Evolutionary conservation across 1,284 basidiomycete species (phyloP), one percentile per base, ranked within the genome.

Genomic region (Pulchroboletus neoregius): DNA sequence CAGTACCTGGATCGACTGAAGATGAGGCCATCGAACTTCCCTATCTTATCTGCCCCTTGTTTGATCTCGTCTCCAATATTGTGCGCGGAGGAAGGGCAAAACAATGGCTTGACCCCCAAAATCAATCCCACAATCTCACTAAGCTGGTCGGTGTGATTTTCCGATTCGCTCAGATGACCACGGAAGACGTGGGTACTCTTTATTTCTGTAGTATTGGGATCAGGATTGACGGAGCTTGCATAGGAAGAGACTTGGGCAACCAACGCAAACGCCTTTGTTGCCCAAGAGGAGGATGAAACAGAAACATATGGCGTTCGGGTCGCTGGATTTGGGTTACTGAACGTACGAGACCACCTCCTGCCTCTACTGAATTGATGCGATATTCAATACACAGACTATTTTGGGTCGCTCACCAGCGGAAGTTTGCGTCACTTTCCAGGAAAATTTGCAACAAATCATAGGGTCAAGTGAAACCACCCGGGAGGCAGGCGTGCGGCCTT

Each of bases 211-310:
- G 35, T 44, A 36, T 34, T 38, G 10, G 15, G 15, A 34, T 31
- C 22, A 26, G 8, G 18, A 9, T 35, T 55, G 44, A 54, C n/a
- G 11, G 30, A 43, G 27, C 6, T 43, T 26, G 6, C 13, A 6
- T 41, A 94, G 88, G 93, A 94, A 64, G 92, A 94, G 41, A 87
- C 83, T 32, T 98, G 95, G 94, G 80, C 80, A 4, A 81, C 74
- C 45, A 89, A 97, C 59, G 82, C 91, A 1, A 95, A 96, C 55
- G 83, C 87, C 2, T 98, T 98, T 62, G 85, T 98, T 20, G 87
- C 88, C 18, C 92, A 97, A 58, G 94, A 97, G 61, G 92, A 97
- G 52, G 95, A 97, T 57, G 93, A 96, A 54, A 85, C 84, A 1
- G 79, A 89, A 42, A 66, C 76, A 0, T 94, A 92, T 63, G 89